Evolutionary conservation across 805 yeast species (phyloP), one percentile per base, ranked within the genome.

Genomic region (Wickerhamiella kazuoi): DNA sequence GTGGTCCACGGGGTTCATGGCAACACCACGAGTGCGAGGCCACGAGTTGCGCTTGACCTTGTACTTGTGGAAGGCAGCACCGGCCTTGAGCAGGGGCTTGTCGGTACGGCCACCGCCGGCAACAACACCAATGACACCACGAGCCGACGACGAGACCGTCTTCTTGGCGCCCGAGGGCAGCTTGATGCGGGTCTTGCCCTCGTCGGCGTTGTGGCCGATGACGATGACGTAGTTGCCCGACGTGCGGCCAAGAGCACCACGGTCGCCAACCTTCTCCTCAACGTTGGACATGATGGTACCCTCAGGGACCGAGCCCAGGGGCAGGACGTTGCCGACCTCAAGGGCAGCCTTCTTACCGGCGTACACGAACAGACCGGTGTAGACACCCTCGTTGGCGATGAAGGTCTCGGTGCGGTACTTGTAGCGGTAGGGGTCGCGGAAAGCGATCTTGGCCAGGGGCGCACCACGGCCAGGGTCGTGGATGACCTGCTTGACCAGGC

Each of bases 1-100:
- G 76, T 87, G 98, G 69, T 87, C 98, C 68, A 87, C 98, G 69
- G 97, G 97, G 76, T 87, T 87, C 98, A 90, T 87, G 68, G 98
- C 98, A 67, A 87, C 97, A 87, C 97, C 98, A 76, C 97, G 84
- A 64, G 97, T 90, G 81, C 83, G 86, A 72, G 98, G 98, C 97
- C 97, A 90, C 55, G 94, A 83, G 94, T 90, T 84, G 75, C 97
- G 78, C 93, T 90, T 90, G 62, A 86, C 94, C 72, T 71, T 86
- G 90, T 79, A 86, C 76, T 87, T 87, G 86, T 87, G 95, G 94
- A 78, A 87, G 55, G 98, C 98, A 76, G 94, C 84, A 74, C 97
- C 97, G 65, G 98, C 98, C 82, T 87, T 87, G 67, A 87, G 79
- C 74, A 87, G 74, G 71, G 98, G 98, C 76, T 87, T 87, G 72